Evolutionary conservation across 331 rosid species (phyloP), one percentile per base, ranked within the genome.

Genomic region (Telfairia occidentalis): DNA sequence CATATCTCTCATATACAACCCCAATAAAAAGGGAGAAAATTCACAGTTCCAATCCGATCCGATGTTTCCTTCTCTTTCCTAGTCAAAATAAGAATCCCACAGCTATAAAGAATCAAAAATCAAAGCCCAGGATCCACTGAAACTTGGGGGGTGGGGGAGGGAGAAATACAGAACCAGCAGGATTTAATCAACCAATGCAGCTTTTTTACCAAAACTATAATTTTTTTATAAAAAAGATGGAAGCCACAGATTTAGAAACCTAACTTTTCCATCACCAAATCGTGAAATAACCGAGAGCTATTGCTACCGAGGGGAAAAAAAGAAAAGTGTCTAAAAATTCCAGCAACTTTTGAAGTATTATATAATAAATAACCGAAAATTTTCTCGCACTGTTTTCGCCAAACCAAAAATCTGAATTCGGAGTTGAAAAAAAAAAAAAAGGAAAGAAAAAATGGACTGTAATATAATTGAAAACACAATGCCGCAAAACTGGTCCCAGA

Each of bases 1-100:
- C 98, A 93, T 93, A 78, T 87, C 92, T 83, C 82, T 48, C 63
- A 61, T 35, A 63, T 80, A 28, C 81, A 66, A 79, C 78, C 64
- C 74, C 64, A 24, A 77, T 59, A 49, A 54, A 57, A 69, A 78
- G 58, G 15, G 38, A 21, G 83, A 81, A 76, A 70, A 69, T 38
- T 77, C 77, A 29, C 72, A 72, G 61, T 76, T 77, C 71, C 79
- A 74, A 71, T 42, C 77, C 65, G 81, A 85, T 78, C 79, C 85
- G 67, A 84, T 72, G 53, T 78, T 78, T 67, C 59, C 73, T 66
- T 72, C 43, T 42, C 59, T 67, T 37, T 71, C 82, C 79, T 53
- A 35, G 73, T 48, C 32, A 58, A 58, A 78, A 61, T 21, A 57
- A 78, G 73, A 82, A 75, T 73, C 79, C 86, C 78, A 85, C 80